These are phyloP conservation scores for Russula griseocarnosa DNA, from an alignment of 768 basidiomycete genomes.

Conservation along the genomic window DNA sequence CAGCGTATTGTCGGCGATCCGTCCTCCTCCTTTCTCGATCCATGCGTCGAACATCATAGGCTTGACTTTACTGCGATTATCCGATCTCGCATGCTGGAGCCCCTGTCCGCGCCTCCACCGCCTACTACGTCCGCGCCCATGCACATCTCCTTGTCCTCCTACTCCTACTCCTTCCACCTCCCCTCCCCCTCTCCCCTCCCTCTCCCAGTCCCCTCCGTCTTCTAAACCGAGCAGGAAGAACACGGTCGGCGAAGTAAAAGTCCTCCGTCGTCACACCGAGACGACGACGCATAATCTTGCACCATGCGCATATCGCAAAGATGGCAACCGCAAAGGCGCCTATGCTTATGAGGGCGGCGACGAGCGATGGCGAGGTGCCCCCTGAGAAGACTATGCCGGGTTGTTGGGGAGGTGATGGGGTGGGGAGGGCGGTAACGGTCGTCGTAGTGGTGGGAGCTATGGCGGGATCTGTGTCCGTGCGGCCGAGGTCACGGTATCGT, in stretches of 20 bases:
- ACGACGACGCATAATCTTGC: background rate
- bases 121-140: background rate
- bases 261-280: too few relatives aligned
- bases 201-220: too few relatives aligned
- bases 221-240: too few relatives aligned
- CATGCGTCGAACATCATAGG: constrained; percentile 25
- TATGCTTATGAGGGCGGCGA: constrained; percentile 21
- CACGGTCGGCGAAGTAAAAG: too few relatives aligned
- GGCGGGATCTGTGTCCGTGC: too few relatives aligned
- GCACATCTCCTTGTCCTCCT: too few relatives aligned
- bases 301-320: constrained; percentile 16
- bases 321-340: constrained; percentile 12
- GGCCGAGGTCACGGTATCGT: too few relatives aligned
- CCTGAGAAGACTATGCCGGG: background rate
- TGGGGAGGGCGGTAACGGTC: too few relatives aligned
- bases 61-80: background rate
- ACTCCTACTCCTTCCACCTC: too few relatives aligned
- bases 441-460: too few relatives aligned
- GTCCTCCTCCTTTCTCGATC: background rate
- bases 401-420: too few relatives aligned
- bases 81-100: background rate
- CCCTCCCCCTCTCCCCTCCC: too few relatives aligned
- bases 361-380: constrained; percentile 12
- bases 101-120: background rate
- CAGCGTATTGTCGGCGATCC: background rate